phyloP scores from a whole-genome alignment of 805 yeast genomes.

The Brettanomyces bruxellensis region DNA sequence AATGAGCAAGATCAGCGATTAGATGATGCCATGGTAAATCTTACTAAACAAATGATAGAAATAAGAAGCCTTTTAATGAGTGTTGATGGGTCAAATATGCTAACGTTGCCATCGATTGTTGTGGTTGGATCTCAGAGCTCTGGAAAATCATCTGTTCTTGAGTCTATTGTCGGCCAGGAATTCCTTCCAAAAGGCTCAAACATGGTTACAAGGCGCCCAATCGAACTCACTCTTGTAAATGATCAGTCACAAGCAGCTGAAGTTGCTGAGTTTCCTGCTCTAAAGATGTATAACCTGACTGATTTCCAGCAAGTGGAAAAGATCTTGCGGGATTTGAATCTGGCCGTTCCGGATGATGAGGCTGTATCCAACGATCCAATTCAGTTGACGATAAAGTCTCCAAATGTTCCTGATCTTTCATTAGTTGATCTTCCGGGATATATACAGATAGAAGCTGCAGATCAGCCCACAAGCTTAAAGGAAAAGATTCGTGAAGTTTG shows the following conservation, averaged over 20 bases:
- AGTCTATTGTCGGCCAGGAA: constrained; percentile 96
- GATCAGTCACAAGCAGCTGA: constrained; percentile 74
- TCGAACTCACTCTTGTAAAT: constrained; percentile 85
- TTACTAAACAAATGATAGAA: constrained; percentile 96
- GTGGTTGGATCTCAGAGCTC: constrained; percentile 97
- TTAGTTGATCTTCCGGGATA: constrained; percentile 96
- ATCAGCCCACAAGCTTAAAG: constrained; percentile 83
- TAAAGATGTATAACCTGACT: constrained; percentile 71
- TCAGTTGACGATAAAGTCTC: constrained; percentile 83
- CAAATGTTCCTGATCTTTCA: constrained; percentile 84
- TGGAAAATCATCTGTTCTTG: constrained; percentile 94
- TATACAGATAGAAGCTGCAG: constrained; percentile 93
- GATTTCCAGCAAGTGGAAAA: constrained; percentile 86
- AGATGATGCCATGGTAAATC: constrained; percentile 73
- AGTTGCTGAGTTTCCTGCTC: constrained; percentile 87
- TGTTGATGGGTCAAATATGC: constrained; percentile 63
- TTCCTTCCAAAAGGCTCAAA: constrained; percentile 94
- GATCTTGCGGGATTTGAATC: constrained; percentile 76
- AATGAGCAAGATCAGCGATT: constrained; percentile 43
- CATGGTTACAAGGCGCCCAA: constrained; percentile 98
- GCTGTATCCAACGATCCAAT: constrained; percentile 92
- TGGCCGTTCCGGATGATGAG: constrained; percentile 82
- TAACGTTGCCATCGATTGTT: constrained; percentile 88
- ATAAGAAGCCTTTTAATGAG: constrained; percentile 70
- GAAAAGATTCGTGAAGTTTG: constrained; percentile 72